Evolutionary conservation across 1,139 yeast species (phyloP), one percentile per base, ranked within the genome.

Genomic region (Magnusiomyces magnusii): DNA sequence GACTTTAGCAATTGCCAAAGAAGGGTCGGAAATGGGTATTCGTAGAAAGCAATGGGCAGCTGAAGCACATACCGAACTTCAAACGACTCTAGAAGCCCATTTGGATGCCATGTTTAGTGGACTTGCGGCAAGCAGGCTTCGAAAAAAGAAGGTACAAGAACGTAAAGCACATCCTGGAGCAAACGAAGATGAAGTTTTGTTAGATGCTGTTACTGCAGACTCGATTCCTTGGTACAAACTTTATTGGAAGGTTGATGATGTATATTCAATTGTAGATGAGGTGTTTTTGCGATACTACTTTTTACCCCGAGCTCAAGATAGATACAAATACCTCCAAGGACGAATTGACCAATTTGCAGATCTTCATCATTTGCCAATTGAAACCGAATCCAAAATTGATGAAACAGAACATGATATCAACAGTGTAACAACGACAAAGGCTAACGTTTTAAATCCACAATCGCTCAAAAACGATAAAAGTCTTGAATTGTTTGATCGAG

Each of bases 201-300:
- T 25, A 2, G 41, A n/a, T 27, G 41, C 23, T 23, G n/a, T 23
- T 5, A 28, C 39, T 28, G 23, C 47, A 25, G 56, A 61, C 21
- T 63, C 64, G 3, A 60, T 73, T 36, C 71, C 76, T 2, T 75
- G 77, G 77, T 75, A 71, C 68, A 73, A 73, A 58, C 66, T 75
- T 34, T 75, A 73, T 60, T 69, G 64, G 60, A 65, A 67, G 24
- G 71, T 70, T 10, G 78, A 75, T 59, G 78, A 75, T 55, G 69
- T 75, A 2, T 68, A 69, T 47, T 67, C 68, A 15, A 60, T 61
- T 5, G 58, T 68, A 1, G 56, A 61, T 5, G 63, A 65, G 25
- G 60, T 62, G 2, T 55, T 62, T n/a, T 58, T 67, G 2, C 59
- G 62, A 36, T 56, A 58, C 23, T 57, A 61, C 23, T 71, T 67